These are phyloP conservation scores for Pyrenopolyporus hunteri DNA, from an alignment of 495 filamentous ascomycete species.

Conservation along the genomic window DNA sequence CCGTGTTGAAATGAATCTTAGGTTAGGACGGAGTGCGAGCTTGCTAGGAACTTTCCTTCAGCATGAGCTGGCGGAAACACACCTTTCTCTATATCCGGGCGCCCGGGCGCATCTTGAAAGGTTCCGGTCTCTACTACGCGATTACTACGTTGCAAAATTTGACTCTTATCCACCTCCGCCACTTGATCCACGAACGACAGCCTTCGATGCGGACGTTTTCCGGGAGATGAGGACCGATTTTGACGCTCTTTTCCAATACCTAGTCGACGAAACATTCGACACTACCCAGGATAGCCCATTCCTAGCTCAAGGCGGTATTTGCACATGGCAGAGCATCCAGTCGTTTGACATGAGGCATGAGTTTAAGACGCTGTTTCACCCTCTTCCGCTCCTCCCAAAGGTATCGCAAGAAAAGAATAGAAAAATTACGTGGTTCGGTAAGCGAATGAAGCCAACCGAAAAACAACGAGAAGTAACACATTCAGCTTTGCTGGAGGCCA, in stretches of 20 bases:
- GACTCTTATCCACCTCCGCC: conserved; percentile 68
- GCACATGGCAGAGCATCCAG: conserved; percentile 63
- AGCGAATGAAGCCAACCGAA: conserved; percentile 41
- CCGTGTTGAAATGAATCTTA: conserved; percentile 66
- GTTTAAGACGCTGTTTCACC: conserved; percentile 58
- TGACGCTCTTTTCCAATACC: conserved; percentile 64
- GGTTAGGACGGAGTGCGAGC: conserved; percentile 53
- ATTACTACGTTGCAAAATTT: conserved; percentile 64
- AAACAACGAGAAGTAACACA: conserved; percentile 45
- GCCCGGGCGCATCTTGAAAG: conserved; percentile 64
- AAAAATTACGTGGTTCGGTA: conserved; percentile 40
- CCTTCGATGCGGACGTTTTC: conserved; percentile 60
- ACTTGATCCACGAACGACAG: conserved; percentile 37
- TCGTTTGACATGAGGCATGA: conserved; percentile 64
- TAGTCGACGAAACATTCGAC: conserved; percentile 61
- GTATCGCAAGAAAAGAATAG: conserved; percentile 27
- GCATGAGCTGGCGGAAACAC: conserved; percentile 61
- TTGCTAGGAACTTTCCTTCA: conserved; percentile 65
- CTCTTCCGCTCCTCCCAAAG: conserved; percentile 65
- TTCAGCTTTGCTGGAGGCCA: conserved; percentile 49
- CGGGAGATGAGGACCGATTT: conserved; percentile 66
- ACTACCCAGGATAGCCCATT: conserved; percentile 46
- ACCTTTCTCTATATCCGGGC: conserved; percentile 59
- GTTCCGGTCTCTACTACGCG: conserved; percentile 66
- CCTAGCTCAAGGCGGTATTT: conserved; percentile 62